Conservation (phyloP, 2,329 filamentous ascomycete genomes). For the Aspergillus udagawae region DNA sequence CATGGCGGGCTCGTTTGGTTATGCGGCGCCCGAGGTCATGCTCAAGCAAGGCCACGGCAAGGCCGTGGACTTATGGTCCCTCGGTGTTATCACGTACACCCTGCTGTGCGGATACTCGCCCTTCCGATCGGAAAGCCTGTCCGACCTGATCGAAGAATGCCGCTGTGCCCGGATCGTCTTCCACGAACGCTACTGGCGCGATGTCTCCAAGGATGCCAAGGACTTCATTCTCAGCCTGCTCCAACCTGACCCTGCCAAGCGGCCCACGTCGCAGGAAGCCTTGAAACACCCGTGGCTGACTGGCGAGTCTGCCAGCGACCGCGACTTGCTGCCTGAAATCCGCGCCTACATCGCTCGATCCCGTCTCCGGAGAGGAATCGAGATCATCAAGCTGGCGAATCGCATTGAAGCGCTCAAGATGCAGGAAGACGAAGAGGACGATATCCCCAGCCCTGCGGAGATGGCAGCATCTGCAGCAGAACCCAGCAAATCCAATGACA, state of each 20-base stretch:
- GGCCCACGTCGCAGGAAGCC: conserved; percentile 75
- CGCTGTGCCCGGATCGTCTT: conserved; percentile 79
- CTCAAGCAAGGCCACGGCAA: conserved; percentile 96
- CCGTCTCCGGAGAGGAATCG: conserved; percentile 86
- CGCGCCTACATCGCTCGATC: conserved; percentile 88
- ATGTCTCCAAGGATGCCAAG: conserved; percentile 92
- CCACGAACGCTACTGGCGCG: conserved; percentile 98
- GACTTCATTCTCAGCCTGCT: conserved; percentile 83
- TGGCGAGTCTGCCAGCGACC: conserved; percentile 85
- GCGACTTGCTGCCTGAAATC: conserved; percentile 97
- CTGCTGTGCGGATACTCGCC: conserved; percentile 97
- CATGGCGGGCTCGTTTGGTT: conserved; percentile 98
- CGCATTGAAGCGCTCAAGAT: conserved; percentile 92
- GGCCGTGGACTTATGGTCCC: conserved; percentile 98
- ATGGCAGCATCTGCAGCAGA: conserved; percentile 54
- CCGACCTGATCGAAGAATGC: conserved; percentile 93
- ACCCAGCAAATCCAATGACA: conserved; percentile 16
- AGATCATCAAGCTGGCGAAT: conserved; percentile 92
- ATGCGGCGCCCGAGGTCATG: conserved; percentile 98
- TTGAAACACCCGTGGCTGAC: conserved; percentile 83
- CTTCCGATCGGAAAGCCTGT: conserved; percentile 90
- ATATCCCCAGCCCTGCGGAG: conserved; percentile 55
- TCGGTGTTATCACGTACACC: conserved; percentile 98
- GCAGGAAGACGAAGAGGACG: conserved; percentile 81
- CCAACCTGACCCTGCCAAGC: conserved; percentile 70